phyloP scores from a whole-genome alignment of 73 alveolate genomes.

The Paramecium biaurelia region DNA sequence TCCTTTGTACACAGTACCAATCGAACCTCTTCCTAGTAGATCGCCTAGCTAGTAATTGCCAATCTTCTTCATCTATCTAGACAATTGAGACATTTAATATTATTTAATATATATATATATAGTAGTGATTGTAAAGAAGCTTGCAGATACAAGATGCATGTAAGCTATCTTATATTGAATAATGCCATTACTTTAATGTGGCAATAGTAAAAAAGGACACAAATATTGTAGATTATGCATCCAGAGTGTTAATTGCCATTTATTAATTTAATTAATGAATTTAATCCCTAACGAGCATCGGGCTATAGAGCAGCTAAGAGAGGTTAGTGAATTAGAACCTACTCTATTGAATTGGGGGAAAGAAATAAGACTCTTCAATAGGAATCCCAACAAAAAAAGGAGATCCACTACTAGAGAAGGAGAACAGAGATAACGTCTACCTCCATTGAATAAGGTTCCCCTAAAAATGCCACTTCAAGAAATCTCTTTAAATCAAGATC shows the following conservation, averaged over 20 bases:
- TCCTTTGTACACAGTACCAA: slow-evolving; percentile 95
- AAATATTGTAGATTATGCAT: slow-evolving; percentile 7
- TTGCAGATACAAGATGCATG: slow-evolving; percentile 20
- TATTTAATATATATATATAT: neutral
- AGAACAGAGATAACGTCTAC: neutral
- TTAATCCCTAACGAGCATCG: neutral
- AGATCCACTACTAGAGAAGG: neutral
- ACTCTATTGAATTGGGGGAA: neutral
- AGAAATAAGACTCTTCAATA: neutral
- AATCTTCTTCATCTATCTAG: slow-evolving; percentile 46
- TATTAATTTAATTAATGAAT: slow-evolving; percentile 8
- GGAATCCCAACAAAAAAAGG: neutral
- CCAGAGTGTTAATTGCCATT: slow-evolving; percentile 35
- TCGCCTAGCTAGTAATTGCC: slow-evolving; percentile 69
- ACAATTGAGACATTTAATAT: slow-evolving; percentile 23
- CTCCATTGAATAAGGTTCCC: neutral
- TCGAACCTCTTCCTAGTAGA: slow-evolving; percentile 92
- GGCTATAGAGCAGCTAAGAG: slow-evolving; percentile 32
- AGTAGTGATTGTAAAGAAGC: neutral
- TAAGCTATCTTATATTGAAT: slow-evolving; percentile 18
- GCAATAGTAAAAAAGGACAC: neutral
- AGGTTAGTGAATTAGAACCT: neutral
- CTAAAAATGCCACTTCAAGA: neutral
- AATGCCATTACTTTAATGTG: neutral
- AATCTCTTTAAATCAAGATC: neutral